phyloP scores from a whole-genome alignment of 1,284 basidiomycete genomes.

The Pseudozyma hubeiensis region DNA sequence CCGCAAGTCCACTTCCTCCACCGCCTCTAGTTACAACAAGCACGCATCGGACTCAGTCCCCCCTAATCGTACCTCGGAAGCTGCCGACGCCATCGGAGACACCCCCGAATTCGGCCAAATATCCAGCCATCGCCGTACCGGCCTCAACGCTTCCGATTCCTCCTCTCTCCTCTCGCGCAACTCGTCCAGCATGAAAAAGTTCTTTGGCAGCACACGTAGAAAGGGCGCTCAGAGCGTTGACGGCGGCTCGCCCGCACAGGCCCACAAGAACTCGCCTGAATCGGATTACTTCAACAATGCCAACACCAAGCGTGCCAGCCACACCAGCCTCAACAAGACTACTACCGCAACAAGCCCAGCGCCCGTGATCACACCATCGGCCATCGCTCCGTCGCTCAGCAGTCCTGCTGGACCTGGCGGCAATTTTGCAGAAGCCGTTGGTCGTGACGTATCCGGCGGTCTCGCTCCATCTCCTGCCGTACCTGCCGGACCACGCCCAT shows the following conservation, averaged over 20 bases:
- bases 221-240: constrained; percentile 46
- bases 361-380: constrained; percentile 27
- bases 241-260: constrained; percentile 11
- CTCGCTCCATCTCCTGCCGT: constrained; percentile 13
- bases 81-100: constrained; percentile 46
- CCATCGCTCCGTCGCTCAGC: constrained; percentile 27
- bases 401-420: constrained; percentile 15
- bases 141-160: constrained; percentile 34
- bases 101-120: constrained; percentile 39
- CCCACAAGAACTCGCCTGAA: constrained; percentile 3
- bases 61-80: constrained; percentile 20
- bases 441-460: constrained; percentile 17
- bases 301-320: constrained; percentile 21
- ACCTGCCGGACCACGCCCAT: constrained; percentile 35
- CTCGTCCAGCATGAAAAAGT: constrained; percentile 50
- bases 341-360: constrained; percentile 7
- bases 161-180: constrained; percentile 39
- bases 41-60: constrained; percentile 9
- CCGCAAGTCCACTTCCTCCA: constrained; percentile 39
- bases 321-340: constrained; percentile 27
- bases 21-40: constrained; percentile 24
- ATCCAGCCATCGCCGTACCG: constrained; percentile 14
- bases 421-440: constrained; percentile 26
- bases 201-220: constrained; percentile 48
- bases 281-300: constrained; percentile 26